phyloP scores from a whole-genome alignment of 2,329 filamentous ascomycete species.

The Pseudogymnoascus sp. region DNA sequence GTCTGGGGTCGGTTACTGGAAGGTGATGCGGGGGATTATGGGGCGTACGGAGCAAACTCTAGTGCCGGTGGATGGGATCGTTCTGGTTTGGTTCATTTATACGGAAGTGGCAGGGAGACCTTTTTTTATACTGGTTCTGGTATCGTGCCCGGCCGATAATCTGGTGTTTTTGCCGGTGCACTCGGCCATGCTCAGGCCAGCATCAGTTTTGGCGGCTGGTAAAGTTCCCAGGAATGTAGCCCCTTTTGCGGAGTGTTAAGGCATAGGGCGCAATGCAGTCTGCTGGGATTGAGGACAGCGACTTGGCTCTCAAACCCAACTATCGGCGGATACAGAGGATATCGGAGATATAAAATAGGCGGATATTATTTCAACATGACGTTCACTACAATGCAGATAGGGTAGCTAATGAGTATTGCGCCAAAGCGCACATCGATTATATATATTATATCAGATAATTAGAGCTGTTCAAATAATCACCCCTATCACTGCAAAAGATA shows the following conservation, averaged over 20 bases:
- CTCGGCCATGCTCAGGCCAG: background rate
- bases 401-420: background rate
- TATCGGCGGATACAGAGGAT: too few relatives aligned
- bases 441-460: slow-evolving; percentile 2
- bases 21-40: too few relatives aligned
- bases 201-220: background rate
- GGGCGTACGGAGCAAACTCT: background rate
- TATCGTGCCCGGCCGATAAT: background rate
- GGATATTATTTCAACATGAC: background rate
- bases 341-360: background rate
- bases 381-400: background rate
- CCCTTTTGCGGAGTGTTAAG: background rate
- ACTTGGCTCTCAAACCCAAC: background rate
- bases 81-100: background rate
- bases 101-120: background rate
- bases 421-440: background rate
- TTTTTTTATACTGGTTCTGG: background rate
- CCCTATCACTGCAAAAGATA: background rate
- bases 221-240: background rate
- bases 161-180: background rate
- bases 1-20: too few relatives aligned
- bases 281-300: background rate
- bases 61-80: background rate
- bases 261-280: background rate
- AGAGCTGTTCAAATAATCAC: background rate